Conservation (phyloP, 176 grass and related monocot genomes). For the Aegilops tauschii region DNA sequence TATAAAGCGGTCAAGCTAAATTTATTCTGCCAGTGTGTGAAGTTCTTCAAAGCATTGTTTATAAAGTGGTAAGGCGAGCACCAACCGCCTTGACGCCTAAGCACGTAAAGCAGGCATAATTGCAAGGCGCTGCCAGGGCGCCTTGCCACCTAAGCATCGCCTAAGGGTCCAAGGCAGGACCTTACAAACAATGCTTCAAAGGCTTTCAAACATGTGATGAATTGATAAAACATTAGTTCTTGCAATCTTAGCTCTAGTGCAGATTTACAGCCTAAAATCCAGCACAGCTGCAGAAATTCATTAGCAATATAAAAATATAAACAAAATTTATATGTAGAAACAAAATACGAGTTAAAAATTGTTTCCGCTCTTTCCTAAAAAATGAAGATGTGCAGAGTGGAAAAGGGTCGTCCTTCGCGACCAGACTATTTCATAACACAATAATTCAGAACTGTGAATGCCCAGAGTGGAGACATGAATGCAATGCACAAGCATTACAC, state of each 20-base stretch:
- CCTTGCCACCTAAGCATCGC: too few species aligned
- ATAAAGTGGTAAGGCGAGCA: too few species aligned
- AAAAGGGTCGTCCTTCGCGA: neutral
- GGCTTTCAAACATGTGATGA: neutral
- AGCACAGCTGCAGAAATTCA: neutral
- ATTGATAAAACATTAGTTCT: constrained; percentile 4
- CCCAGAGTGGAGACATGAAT: neutral
- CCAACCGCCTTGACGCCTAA: too few species aligned
- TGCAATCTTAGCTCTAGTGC: neutral
- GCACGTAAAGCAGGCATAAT: too few species aligned
- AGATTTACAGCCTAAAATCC: neutral
- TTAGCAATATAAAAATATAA: neutral
- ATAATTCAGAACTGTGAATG: neutral
- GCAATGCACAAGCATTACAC: neutral
- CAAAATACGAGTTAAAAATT: neutral
- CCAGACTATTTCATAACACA: constrained; percentile 20
- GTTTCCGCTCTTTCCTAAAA: neutral
- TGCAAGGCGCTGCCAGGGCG: too few species aligned
- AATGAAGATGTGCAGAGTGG: neutral
- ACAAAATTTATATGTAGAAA: neutral
- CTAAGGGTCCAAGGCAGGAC: too few species aligned
- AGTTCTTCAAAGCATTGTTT: neutral
- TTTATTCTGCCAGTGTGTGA: neutral
- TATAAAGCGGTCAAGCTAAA: neutral
- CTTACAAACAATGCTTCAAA: neutral